These are phyloP conservation scores for Trapa bicornis DNA, from an alignment of 345 rosid species.

Conservation along the genomic window DNA sequence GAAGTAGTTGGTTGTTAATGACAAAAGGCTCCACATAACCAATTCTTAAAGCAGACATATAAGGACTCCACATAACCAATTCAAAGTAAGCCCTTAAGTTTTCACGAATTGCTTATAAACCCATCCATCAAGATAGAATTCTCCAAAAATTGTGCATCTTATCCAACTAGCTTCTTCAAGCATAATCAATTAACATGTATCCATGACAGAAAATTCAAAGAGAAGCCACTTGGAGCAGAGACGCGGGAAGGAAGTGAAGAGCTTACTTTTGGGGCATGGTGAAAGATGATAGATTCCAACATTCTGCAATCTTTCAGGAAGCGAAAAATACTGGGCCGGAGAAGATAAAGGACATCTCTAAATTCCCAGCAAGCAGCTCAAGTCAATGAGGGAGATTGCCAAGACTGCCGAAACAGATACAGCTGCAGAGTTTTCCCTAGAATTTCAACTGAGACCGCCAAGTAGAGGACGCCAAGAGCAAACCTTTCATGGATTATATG, in stretches of 20 bases:
- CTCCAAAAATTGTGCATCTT: neutral
- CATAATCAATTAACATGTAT: neutral
- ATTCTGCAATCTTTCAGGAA: slow-evolving; percentile 5
- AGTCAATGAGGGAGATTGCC: neutral
- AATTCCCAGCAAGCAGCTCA: neutral
- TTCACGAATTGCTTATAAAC: neutral
- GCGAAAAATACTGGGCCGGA: neutral
- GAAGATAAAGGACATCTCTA: neutral
- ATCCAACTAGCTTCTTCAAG: neutral
- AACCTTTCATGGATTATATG: neutral
- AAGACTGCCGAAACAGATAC: neutral
- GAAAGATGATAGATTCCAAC: slow-evolving; percentile 8
- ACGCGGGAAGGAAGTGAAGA: neutral
- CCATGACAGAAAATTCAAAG: neutral
- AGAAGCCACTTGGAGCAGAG: neutral
- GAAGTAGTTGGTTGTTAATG: neutral
- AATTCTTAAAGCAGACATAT: no score
- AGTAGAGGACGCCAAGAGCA: neutral
- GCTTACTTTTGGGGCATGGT: slow-evolving; percentile 9
- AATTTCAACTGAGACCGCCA: neutral
- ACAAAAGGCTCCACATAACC: neutral
- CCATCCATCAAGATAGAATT: neutral
- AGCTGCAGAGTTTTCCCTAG: neutral
- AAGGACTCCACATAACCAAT: neutral
- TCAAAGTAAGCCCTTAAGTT: neutral